Evolutionary conservation across 2,329 filamentous ascomycete genomes (phyloP), one percentile per base, ranked within the genome.

Genomic region (Calonectria pauciramosa): DNA sequence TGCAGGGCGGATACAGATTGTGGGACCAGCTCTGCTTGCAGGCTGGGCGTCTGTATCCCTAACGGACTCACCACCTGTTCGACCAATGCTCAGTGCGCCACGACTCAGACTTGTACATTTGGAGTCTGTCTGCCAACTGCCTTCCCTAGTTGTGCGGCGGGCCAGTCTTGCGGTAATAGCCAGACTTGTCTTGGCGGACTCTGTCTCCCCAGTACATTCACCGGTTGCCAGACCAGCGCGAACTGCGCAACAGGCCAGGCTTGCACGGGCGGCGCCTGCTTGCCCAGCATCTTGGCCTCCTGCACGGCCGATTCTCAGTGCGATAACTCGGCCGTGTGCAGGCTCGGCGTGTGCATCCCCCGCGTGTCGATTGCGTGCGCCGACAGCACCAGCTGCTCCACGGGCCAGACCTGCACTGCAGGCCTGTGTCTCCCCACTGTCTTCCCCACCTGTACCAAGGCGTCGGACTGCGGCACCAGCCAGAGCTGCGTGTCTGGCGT

Each of bases 21-120:
- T 4, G 38, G 13, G 34, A n/a, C 49, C 18, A 56, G 52, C 30
- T 36, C 60, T 26, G 71, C 60, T 38, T 73, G 71, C 23, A 65
- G 71, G n/a, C 66, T 73, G n/a, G 71, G 59, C 3, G 56, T 73
- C 59, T 73, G 71, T 47, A 41, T 73, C 38, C 71, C 65, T 9
- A 34, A 47, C 26, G 23, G 51, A 16, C 49, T 73, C 9, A 32
- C 36, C 14, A 30, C 64, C 13, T 73, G 71, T 32, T 28, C 56
- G 9, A 44, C 66, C 16, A 38, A 52, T 13, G n/a, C 66, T 4
- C 54, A 73, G 30, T 73, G 71, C 11, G 6, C 32, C 16, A 23
- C 44, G 6, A 66, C 18, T 4, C 28, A 73, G 47, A 69, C 66
- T 26, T 73, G 71, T 38, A 73, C 71, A 2, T 54, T 56, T 20